These are phyloP conservation scores for Saccharomyces jurei DNA, from an alignment of 805 yeast species.

Conservation along the genomic window DNA sequence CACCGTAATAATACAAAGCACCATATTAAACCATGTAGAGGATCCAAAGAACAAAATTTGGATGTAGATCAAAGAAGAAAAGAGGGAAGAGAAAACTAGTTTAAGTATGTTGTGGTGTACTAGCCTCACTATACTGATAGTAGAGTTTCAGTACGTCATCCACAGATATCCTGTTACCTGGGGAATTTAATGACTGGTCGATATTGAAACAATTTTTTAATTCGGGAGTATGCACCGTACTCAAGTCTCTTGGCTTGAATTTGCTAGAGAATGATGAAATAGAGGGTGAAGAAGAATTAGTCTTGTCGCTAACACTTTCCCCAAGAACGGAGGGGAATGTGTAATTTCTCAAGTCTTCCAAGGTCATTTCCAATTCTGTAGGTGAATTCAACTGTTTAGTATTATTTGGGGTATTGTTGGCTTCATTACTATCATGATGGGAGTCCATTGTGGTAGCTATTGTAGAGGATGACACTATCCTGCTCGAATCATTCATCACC, in stretches of 20 bases:
- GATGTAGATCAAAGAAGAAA: neutral
- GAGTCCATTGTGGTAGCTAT: conserved; percentile 18
- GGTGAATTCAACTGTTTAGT: neutral
- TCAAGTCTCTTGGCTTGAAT: neutral
- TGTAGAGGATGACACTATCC: conserved; percentile 27
- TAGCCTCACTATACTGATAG: conserved; percentile 19
- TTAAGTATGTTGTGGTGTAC: conserved; percentile 11
- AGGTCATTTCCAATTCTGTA: neutral
- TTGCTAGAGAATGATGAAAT: neutral
- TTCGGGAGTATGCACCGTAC: conserved; percentile 15
- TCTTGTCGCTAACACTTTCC: neutral
- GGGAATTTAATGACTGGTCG: conserved; percentile 7
- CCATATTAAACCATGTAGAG: neutral
- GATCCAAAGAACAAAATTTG: neutral
- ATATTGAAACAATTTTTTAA: conserved; percentile 6
- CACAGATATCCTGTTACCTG: conserved; percentile 19
- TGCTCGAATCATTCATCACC: neutral
- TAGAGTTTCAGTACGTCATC: conserved; percentile 28
- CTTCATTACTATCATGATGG: neutral
- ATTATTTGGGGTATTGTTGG: neutral
- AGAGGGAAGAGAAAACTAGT: neutral
- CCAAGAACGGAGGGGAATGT: neutral
- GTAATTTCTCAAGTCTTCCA: conserved; percentile 3
- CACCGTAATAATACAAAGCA: neutral
- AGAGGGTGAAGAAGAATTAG: neutral